phyloP scores from a whole-genome alignment of 2,329 filamentous ascomycete genomes.

The Blumeria graminis region DNA sequence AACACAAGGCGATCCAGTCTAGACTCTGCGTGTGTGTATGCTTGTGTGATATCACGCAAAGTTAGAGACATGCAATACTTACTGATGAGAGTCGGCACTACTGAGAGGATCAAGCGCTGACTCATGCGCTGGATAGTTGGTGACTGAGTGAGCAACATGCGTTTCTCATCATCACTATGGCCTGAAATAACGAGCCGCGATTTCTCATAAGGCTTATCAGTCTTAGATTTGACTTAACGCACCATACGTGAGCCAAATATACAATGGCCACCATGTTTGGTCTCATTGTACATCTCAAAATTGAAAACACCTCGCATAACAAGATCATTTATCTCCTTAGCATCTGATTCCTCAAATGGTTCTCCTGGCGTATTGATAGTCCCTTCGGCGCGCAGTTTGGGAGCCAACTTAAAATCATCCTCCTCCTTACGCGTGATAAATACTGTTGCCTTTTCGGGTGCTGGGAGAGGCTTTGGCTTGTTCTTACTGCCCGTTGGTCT shows the following conservation, averaged over 20 bases:
- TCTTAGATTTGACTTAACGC: neutral
- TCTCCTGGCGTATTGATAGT: neutral
- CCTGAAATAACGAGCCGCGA: constrained; percentile 2
- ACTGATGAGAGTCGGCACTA: neutral
- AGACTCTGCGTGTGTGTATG: neutral
- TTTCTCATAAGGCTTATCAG: neutral
- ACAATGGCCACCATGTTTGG: neutral
- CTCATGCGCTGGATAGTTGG: constrained; percentile 4
- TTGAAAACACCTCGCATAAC: neutral
- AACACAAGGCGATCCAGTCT: neutral
- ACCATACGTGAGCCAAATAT: neutral
- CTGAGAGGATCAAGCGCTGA: constrained; percentile 3
- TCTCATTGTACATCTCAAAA: neutral
- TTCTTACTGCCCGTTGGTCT: too few relatives aligned
- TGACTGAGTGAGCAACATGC: constrained; percentile 4
- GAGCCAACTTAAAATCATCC: neutral
- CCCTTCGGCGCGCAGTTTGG: neutral
- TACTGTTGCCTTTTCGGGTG: too few relatives aligned
- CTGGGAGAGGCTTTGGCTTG: too few relatives aligned
- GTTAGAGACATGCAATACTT: neutral
- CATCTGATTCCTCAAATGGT: neutral
- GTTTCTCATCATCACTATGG: constrained; percentile 4
- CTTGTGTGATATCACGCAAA: neutral
- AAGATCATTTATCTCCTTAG: neutral
- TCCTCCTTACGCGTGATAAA: neutral